Conservation (phyloP, 2,329 filamentous ascomycete genomes). For the Phaeosphaeriaceae sp. region DNA sequence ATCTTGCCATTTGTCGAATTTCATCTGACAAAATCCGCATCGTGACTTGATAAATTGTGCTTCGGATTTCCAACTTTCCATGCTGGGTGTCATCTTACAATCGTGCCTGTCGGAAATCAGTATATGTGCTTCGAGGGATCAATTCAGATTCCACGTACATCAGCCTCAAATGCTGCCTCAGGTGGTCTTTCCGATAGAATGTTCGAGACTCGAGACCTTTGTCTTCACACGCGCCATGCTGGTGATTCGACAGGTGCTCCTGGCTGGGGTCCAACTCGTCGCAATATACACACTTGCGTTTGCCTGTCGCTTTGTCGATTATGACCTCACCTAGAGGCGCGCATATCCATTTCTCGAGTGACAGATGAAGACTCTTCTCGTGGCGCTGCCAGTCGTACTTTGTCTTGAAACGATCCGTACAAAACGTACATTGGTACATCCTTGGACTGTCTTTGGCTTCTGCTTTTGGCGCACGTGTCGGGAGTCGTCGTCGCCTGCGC, state of each 20-base stretch:
- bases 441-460: constrained; percentile 31
- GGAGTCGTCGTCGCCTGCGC: constrained; percentile 62
- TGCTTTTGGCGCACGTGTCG: constrained; percentile 46
- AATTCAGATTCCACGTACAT: constrained; percentile 46
- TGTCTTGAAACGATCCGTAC: constrained; percentile 50
- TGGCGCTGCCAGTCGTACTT: constrained; percentile 53
- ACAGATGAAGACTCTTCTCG: constrained; percentile 50
- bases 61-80: constrained; percentile 71
- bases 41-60: constrained; percentile 62
- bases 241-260: constrained; percentile 67
- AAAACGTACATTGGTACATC: constrained; percentile 50
- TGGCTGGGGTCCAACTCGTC: constrained; percentile 60
- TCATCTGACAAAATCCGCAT: constrained; percentile 62
- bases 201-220: constrained; percentile 69
- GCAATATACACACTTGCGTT: constrained; percentile 67
- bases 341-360: constrained; percentile 59
- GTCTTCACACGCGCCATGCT: constrained; percentile 71
- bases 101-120: constrained; percentile 51
- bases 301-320: constrained; percentile 63
- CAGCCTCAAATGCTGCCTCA: constrained; percentile 67
- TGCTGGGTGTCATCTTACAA: constrained; percentile 67
- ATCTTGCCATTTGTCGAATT: constrained; percentile 60
- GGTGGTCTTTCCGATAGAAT: constrained; percentile 70
- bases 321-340: constrained; percentile 66
- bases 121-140: neutral